phyloP scores from a whole-genome alignment of 2,329 filamentous ascomycete species.

The Akanthomyces dipterigenus region DNA sequence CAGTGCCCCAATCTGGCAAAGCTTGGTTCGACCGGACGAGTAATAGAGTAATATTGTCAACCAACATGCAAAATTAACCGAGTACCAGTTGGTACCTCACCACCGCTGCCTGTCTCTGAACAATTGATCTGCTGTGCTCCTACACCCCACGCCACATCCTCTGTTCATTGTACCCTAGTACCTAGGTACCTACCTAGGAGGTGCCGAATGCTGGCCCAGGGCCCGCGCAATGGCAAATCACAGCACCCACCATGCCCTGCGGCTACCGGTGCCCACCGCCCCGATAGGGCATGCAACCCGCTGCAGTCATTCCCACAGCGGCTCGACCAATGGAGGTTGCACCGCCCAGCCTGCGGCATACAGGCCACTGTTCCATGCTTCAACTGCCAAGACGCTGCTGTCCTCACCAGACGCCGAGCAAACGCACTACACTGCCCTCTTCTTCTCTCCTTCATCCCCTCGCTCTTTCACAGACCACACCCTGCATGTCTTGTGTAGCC shows the following conservation, averaged over 20 bases:
- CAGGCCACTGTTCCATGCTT: not conserved
- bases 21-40: not conserved
- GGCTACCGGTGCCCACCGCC: not conserved
- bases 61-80: not conserved
- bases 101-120: not conserved
- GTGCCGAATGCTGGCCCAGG: not conserved
- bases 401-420: constrained; percentile 1
- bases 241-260: not conserved
- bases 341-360: not conserved
- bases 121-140: not conserved
- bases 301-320: not conserved
- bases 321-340: not conserved
- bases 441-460: not conserved
- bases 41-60: not conserved
- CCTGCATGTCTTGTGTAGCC: constrained; percentile 8
- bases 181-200: no score
- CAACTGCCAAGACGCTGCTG: not conserved
- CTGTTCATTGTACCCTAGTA: no score
- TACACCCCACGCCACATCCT: constrained; percentile 1
- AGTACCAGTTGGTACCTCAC: not conserved
- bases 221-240: not conserved
- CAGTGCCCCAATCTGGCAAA: constrained; percentile 5
- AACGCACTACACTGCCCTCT: constrained; percentile 4
- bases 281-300: not conserved
- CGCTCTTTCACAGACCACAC: not conserved